Percentiles rank a stretch among this genome's conserved stretches.
These are phyloP conservation scores for Debaryomyces singareniensis DNA, from an alignment of 1,139 yeast species.

Conservation along the genomic window DNA sequence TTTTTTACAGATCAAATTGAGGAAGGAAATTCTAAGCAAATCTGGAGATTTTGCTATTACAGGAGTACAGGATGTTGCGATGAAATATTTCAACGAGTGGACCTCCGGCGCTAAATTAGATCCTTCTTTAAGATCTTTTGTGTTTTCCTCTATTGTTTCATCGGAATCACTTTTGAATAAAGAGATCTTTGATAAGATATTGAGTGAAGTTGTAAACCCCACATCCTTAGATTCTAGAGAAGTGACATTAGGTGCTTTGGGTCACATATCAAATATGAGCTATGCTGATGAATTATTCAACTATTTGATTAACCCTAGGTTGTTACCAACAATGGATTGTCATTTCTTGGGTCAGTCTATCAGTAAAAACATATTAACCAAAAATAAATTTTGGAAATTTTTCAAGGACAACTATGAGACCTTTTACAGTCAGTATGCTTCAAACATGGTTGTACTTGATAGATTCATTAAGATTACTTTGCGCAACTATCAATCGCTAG, in stretches of 20 bases:
- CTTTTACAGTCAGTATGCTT: slow-evolving; percentile 41
- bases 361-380: slow-evolving; percentile 44
- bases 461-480: slow-evolving; percentile 54
- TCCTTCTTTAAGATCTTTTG: slow-evolving; percentile 52
- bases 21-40: slow-evolving; percentile 42
- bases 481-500: slow-evolving; percentile 38
- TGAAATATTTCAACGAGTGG: slow-evolving; percentile 33
- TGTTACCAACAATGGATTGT: slow-evolving; percentile 66
- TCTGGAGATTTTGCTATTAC: slow-evolving; percentile 48
- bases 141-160: slow-evolving; percentile 45
- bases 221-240: slow-evolving; percentile 63
- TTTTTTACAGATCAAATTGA: slow-evolving; percentile 45
- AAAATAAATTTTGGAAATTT: slow-evolving; percentile 49
- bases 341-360: slow-evolving; percentile 52
- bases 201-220: slow-evolving; percentile 49
- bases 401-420: slow-evolving; percentile 48
- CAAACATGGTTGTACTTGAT: slow-evolving; percentile 58
- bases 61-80: slow-evolving; percentile 44
- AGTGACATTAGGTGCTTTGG: slow-evolving; percentile 56
- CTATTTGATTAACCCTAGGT: slow-evolving; percentile 31
- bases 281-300: slow-evolving; percentile 32
- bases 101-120: slow-evolving; percentile 27
- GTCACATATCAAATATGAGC: slow-evolving; percentile 38
- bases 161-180: slow-evolving; percentile 27
- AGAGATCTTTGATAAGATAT: slow-evolving; percentile 41